Evolutionary conservation across 768 basidiomycete genomes (phyloP), one percentile per base, ranked within the genome.

Genomic region (Daedalea quercina): DNA sequence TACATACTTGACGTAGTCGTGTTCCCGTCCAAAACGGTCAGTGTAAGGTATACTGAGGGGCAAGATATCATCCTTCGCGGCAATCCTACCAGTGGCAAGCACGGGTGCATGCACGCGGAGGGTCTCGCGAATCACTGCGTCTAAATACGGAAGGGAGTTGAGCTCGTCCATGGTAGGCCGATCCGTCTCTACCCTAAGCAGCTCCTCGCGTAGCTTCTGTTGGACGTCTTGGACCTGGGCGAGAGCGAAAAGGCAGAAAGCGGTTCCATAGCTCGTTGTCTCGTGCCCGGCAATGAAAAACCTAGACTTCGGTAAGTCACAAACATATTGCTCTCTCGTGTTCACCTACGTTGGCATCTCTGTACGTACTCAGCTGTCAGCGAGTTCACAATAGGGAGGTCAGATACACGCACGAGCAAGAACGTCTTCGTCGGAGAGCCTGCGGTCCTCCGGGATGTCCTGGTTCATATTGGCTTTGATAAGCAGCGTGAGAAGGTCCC

Each of bases 381-480:
- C n/a, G 24, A 11, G 22, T n/a, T 9, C 9, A n/a, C 24, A 13
- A 28, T 31, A 22, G 25, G 4, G 17, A 22, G 13, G 9, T 3
- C 20, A 67, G 40, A 26, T 17, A 9, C 4, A 69, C 78, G 54
- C 56, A 83, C 74, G 77, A 6, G 70, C 69, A 1, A 84, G 56
- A 19, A 87, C 79, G 28, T 31, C n/a, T 15, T 24, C 33, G 53
- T 67, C 86, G 0, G 74, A 74, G 66, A 88, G 70, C 37, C 70
- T 70, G 59, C 83, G 81, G 40, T 60, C 68, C 9, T 76, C 75
- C 0, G 78, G 76, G 9, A 82, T 59, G 59, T 87, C 81, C 1
- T 73, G 76, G 1, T 79, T 75, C 68, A 83, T 76, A 59, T 87
- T 87, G 2, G 85, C 84, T 51, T 75, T 73, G 37, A 87, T 69